A percentile compares a stretch with the other conserved stretches of the same genome.
These are phyloP conservation scores for Asclepias syriaca DNA, from an alignment of 257 asterid species.

Conservation along the genomic window DNA sequence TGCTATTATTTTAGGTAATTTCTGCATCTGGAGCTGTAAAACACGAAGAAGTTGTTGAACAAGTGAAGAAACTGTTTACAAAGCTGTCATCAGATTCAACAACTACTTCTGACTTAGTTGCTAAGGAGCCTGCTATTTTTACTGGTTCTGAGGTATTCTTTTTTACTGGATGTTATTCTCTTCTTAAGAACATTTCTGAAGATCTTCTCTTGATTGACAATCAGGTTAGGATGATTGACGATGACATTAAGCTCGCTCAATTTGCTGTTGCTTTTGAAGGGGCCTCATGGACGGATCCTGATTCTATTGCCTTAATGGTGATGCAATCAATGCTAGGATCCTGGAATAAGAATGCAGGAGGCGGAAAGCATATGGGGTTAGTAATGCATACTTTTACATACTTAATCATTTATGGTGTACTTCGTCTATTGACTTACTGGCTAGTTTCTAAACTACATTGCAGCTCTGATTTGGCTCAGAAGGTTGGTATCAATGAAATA, in stretches of 20 bases:
- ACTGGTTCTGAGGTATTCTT: conserved; percentile 84
- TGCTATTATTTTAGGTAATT: conserved; percentile 46
- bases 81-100: conserved; percentile 54
- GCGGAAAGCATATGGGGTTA: conserved; percentile 90
- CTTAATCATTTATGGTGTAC: not conserved
- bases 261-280: conserved; percentile 91
- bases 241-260: conserved; percentile 72
- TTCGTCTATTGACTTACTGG: not conserved
- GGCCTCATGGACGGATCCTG: conserved; percentile 91
- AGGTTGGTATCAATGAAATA: conserved; percentile 61
- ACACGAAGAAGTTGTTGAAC: conserved; percentile 82
- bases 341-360: conserved; percentile 67
- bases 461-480: conserved; percentile 77
- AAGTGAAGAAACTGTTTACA: conserved; percentile 57
- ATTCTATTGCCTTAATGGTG: conserved; percentile 79
- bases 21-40: conserved; percentile 80
- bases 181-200: not conserved
- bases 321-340: conserved; percentile 83
- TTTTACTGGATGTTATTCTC: conserved; percentile 13
- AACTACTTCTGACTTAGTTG: conserved; percentile 57
- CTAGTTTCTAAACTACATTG: conserved; percentile 20
- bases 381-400: conserved; percentile 18
- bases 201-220: conserved; percentile 14
- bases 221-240: conserved; percentile 75
- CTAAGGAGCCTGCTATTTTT: conserved; percentile 66